phyloP scores from a whole-genome alignment of 2,329 filamentous ascomycete species.

The Talaromyces sp. region DNA sequence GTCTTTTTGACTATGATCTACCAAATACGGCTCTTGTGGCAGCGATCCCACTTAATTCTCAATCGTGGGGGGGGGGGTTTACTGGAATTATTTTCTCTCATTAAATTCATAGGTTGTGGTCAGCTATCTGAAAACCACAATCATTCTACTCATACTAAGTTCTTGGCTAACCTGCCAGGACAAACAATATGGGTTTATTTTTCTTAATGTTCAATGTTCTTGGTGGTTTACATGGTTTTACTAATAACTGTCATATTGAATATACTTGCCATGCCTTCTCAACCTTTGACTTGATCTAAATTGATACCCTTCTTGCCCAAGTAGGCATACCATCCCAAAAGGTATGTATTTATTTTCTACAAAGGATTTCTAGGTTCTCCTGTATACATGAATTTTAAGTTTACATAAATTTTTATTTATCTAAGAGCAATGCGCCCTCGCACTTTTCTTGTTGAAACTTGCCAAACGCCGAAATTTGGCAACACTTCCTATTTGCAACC shows the following conservation, averaged over 20 bases:
- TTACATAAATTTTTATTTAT: too few relatives aligned
- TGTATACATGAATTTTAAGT: too few relatives aligned
- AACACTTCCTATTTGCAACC: too few relatives aligned
- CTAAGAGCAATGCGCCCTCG: too few relatives aligned
- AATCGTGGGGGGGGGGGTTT: not conserved
- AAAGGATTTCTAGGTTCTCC: too few relatives aligned
- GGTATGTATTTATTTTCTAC: too few relatives aligned
- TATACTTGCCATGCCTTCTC: not conserved
- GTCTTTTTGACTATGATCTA: not conserved
- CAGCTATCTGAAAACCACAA: not conserved
- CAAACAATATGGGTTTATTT: not conserved
- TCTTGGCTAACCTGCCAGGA: too few relatives aligned
- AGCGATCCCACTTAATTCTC: not conserved
- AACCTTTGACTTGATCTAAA: not conserved
- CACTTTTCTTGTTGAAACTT: too few relatives aligned
- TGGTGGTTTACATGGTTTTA: not conserved
- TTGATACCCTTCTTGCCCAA: too few relatives aligned
- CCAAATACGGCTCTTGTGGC: not conserved
- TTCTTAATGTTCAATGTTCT: not conserved
- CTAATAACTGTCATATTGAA: not conserved
- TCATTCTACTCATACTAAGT: too few relatives aligned
- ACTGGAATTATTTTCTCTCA: not conserved
- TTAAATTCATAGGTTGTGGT: not conserved
- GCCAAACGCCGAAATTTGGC: too few relatives aligned
- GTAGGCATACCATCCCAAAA: too few relatives aligned